phyloP scores from a whole-genome alignment of 768 basidiomycete genomes.

The Pleurotus eryngii region DNA sequence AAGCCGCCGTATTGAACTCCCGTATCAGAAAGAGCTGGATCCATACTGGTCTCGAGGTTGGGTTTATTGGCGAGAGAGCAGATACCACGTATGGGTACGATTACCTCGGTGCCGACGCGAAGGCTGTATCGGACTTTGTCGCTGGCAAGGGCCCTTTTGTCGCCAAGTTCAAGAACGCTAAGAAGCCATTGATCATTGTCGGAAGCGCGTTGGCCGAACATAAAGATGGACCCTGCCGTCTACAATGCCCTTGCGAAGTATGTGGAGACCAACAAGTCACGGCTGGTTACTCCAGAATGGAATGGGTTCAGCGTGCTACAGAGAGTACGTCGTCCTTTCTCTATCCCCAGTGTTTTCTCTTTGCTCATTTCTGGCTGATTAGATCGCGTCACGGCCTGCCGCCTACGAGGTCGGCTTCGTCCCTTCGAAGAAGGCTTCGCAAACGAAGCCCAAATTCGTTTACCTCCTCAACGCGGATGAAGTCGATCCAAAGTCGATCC shows the following conservation, averaged over 20 bases:
- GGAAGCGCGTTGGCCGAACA: slow-evolving; percentile 87
- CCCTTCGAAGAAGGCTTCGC: slow-evolving; percentile 74
- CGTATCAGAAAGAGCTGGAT: slow-evolving; percentile 95
- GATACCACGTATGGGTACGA: slow-evolving; percentile 94
- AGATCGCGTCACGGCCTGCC: slow-evolving; percentile 91
- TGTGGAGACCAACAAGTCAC: slow-evolving; percentile 72
- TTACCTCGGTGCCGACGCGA: slow-evolving; percentile 75
- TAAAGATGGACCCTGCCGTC: slow-evolving; percentile 72
- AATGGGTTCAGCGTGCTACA: slow-evolving; percentile 93
- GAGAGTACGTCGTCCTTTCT: slow-evolving; percentile 54
- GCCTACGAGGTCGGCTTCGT: slow-evolving; percentile 95
- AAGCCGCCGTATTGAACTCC: slow-evolving; percentile 95
- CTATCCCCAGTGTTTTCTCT: slow-evolving; percentile 1
- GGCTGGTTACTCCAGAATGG: slow-evolving; percentile 86
- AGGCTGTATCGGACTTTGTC: slow-evolving; percentile 74
- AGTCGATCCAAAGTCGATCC: slow-evolving; percentile 82
- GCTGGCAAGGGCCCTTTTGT: slow-evolving; percentile 79
- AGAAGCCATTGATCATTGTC: slow-evolving; percentile 90
- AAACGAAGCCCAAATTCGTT: slow-evolving; percentile 85
- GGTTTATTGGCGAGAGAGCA: slow-evolving; percentile 84
- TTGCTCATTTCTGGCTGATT: slow-evolving; percentile 7
- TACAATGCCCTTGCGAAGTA: slow-evolving; percentile 77
- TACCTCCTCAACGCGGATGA: slow-evolving; percentile 98
- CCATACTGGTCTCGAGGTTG: slow-evolving; percentile 82
- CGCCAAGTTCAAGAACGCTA: slow-evolving; percentile 82